These are phyloP conservation scores for Aureobasidium mangrovei DNA, from an alignment of 2,329 filamentous ascomycete genomes.

Conservation along the genomic window DNA sequence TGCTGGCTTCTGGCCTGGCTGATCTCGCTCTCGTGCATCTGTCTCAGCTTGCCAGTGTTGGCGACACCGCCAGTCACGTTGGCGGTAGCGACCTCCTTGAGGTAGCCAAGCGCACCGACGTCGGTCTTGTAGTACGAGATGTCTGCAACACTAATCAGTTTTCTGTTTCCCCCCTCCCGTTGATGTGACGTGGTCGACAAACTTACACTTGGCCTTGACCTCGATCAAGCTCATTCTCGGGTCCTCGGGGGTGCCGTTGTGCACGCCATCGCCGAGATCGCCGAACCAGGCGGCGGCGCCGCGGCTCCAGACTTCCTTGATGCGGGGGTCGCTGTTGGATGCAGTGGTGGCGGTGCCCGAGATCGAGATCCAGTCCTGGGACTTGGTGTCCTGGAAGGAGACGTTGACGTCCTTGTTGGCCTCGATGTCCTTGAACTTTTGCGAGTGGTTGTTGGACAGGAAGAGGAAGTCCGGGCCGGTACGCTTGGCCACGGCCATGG, in stretches of 20 bases:
- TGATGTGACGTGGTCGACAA: too few species aligned
- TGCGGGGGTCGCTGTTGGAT: slow-evolving; percentile 38
- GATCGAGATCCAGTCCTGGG: slow-evolving; percentile 41
- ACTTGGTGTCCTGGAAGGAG: slow-evolving; percentile 39
- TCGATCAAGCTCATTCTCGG: slow-evolving; percentile 40
- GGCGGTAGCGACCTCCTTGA: slow-evolving; percentile 26
- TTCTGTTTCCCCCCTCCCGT: too few species aligned
- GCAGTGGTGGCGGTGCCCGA: slow-evolving; percentile 35
- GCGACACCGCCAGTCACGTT: slow-evolving; percentile 27
- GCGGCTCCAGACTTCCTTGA: slow-evolving; percentile 39
- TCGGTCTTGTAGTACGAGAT: slow-evolving; percentile 29
- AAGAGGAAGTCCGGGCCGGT: slow-evolving; percentile 43
- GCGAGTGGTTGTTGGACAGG: slow-evolving; percentile 39
- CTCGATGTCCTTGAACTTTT: slow-evolving; percentile 40
- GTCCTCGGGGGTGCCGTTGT: slow-evolving; percentile 38
- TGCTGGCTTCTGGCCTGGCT: slow-evolving; percentile 23
- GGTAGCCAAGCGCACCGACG: slow-evolving; percentile 23
- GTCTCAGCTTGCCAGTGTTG: slow-evolving; percentile 25
- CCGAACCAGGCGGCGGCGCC: slow-evolving; percentile 41
- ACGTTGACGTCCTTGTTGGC: slow-evolving; percentile 34
- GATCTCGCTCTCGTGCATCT: slow-evolving; percentile 27
- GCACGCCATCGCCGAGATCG: slow-evolving; percentile 41
- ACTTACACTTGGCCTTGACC: slow-evolving; percentile 27
- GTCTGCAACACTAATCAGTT: slow-evolving; percentile 16
- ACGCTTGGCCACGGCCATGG: slow-evolving; percentile 49